Base-by-base conservation (phyloP, 148 eudicot species). In the Gaultheria prostrata region DNA sequence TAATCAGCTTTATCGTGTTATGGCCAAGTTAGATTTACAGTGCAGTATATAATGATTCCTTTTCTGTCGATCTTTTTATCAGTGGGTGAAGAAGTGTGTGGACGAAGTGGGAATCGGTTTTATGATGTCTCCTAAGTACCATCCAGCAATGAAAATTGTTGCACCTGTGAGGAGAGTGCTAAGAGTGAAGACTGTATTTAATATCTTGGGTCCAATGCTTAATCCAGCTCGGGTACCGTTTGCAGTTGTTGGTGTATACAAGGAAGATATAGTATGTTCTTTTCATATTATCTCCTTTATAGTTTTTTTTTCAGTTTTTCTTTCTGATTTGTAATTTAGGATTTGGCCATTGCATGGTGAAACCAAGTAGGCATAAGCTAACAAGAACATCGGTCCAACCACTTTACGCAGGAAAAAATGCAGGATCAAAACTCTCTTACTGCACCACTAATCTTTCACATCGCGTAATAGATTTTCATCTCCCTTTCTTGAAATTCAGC, bases 111-210 rank as follows among this genome's bases (percentile, higher is more conserved):
- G 99, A 73, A 97, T 97, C 61, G 95, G 99, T 81, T 97, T 97
- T 85, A 97, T 97, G 98, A 97, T 97, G 99, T 81, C 98, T 83
- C 94, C 97, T 10, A 86, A 87, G 53, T 94, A 94, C 88, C 99
- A 96, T 90, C 98, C 98, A 4, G 97, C 98, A n/a, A 97, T 97
- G 99, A 85, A 90, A 90, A 82, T 94, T 88, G 96, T 95, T 82
- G 90, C 96, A 83, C 95, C 99, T 15, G 86, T 93, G 82, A 91
- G 98, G 88, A 94, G 89, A 82, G 89, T 93, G 90, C 88, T 97
- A 24, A 87, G 89, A 87, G 94, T 94, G 78, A 97, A 95, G 89
- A 97, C 98, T 0, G 94, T 95, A 65, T 97, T 97, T 49, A 97
- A 97, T 85, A 93, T 93, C 76, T 83, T 97, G 79, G 99, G 99